phyloP scores from a whole-genome alignment of 805 yeast species.

The Ogataea methanolica region DNA sequence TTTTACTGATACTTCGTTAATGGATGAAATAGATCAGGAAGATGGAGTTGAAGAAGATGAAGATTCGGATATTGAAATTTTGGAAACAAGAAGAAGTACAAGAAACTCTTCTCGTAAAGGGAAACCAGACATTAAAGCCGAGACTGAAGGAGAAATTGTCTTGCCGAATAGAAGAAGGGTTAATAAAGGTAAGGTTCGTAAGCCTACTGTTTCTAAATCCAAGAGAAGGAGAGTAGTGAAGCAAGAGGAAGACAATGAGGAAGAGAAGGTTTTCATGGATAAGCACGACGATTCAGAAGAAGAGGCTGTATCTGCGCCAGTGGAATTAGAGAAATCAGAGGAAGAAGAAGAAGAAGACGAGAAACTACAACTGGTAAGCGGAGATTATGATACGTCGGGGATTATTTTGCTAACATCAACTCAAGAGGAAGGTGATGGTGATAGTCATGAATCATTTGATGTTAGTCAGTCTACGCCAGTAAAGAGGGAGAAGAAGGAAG shows the following conservation, averaged over 20 bases:
- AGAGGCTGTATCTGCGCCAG: background rate
- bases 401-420: conserved; percentile 13
- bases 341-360: no score
- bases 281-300: background rate
- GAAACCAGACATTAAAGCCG: no score
- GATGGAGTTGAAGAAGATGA: conserved; percentile 1
- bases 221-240: no score
- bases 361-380: no score
- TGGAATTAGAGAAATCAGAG: background rate
- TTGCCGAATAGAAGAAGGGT: no score
- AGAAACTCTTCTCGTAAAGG: no score
- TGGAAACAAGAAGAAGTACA: no score
- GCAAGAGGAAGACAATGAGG: conserved; percentile 1
- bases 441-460: background rate
- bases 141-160: no score
- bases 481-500: background rate
- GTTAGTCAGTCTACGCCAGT: conserved; percentile 3
- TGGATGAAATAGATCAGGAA: conserved; percentile 2
- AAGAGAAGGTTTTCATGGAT: background rate
- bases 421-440: conserved; percentile 4
- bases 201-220: no score
- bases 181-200: no score
- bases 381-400: conserved; percentile 11
- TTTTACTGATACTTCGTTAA: background rate
- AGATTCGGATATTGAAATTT: conserved; percentile 1